Conservation (phyloP, 495 filamentous ascomycete species). For the Penicillium mononematosum region DNA sequence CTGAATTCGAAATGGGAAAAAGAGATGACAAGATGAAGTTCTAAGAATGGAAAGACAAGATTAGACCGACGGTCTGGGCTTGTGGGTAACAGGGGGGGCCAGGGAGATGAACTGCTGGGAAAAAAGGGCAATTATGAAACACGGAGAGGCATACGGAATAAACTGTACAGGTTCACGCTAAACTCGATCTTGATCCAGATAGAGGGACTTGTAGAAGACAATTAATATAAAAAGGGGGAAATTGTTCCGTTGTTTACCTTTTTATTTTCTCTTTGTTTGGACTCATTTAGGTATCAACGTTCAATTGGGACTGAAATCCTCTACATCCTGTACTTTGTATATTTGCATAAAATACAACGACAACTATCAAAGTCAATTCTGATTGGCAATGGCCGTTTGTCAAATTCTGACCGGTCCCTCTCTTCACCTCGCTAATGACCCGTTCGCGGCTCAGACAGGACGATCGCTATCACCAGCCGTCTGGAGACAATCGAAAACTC, state of each 20-base stretch:
- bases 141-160: neutral
- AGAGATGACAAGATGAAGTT: slow-evolving; percentile 16
- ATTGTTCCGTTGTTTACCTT: slow-evolving; percentile 3
- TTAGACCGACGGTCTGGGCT: slow-evolving; percentile 21
- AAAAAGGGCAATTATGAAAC: slow-evolving; percentile 12
- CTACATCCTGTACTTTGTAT: neutral
- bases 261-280: neutral
- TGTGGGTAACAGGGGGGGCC: slow-evolving; percentile 8
- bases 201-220: neutral
- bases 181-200: neutral
- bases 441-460: slow-evolving; percentile 8
- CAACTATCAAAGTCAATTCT: neutral
- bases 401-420: neutral
- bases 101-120: slow-evolving; percentile 9
- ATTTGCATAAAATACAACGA: neutral
- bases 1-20: slow-evolving; percentile 16
- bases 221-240: slow-evolving; percentile 1
- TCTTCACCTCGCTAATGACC: slow-evolving; percentile 14
- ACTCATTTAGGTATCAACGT: neutral
- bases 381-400: neutral
- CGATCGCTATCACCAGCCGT: slow-evolving; percentile 31
- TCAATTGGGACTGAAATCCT: neutral
- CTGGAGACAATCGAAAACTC: neutral
- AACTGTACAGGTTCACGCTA: slow-evolving; percentile 7
- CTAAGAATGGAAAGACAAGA: slow-evolving; percentile 14